Conservation (phyloP, 768 basidiomycete species). For the Boletus fagicola region DNA sequence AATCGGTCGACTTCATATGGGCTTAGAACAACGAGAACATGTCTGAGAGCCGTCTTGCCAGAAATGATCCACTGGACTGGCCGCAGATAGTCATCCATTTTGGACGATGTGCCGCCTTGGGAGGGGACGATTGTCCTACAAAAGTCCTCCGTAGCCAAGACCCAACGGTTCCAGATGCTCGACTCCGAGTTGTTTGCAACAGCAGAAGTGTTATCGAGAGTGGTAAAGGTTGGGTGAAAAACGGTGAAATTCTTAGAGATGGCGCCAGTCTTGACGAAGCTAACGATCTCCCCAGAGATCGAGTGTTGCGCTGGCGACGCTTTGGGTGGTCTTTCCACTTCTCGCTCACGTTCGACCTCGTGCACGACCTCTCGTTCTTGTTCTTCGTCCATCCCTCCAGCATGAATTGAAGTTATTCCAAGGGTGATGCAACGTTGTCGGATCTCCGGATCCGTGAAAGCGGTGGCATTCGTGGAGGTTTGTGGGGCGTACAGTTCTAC, state of each 20-base stretch:
- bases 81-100: constrained; percentile 34
- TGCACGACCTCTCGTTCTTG: constrained; percentile 46
- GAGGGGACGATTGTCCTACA: background rate
- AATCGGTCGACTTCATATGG: constrained; percentile 40
- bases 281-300: background rate
- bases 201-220: constrained; percentile 9
- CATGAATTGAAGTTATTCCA: constrained; percentile 23
- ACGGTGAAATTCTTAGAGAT: constrained; percentile 12
- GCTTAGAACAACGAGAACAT: constrained; percentile 39
- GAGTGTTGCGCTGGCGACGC: constrained; percentile 27
- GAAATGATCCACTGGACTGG: constrained; percentile 46
- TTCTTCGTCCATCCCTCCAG: constrained; percentile 40
- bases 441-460: constrained; percentile 17
- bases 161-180: constrained; percentile 15
- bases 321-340: constrained; percentile 37
- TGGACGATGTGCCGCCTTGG: background rate
- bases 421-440: constrained; percentile 26
- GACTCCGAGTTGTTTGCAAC: constrained; percentile 17
- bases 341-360: constrained; percentile 40
- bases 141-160: constrained; percentile 22
- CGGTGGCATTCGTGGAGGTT: constrained; percentile 6
- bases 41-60: constrained; percentile 32
- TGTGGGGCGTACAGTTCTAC: constrained; percentile 33
- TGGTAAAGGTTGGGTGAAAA: constrained; percentile 22
- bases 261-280: constrained; percentile 26